phyloP scores from a whole-genome alignment of 129 eudicot species.

The Logfia minima region DNA sequence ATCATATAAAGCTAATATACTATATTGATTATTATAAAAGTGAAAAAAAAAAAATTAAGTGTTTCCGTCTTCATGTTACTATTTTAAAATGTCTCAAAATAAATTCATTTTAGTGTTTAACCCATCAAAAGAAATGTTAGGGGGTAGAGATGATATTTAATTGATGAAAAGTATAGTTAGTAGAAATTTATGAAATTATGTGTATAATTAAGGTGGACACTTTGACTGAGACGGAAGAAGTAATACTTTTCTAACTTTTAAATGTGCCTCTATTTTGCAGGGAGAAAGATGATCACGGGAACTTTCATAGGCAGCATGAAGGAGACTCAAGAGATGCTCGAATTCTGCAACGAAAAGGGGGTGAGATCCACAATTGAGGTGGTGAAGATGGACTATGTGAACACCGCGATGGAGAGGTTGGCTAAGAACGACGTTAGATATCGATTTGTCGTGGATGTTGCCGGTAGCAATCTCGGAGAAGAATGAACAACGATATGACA shows the following conservation, averaged over 20 bases:
- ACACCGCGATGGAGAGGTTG: slow-evolving; percentile 77
- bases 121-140: too few species aligned
- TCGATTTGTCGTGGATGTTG: slow-evolving; percentile 93
- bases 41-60: background rate
- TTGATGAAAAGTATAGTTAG: too few species aligned
- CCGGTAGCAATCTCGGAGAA: slow-evolving; percentile 68
- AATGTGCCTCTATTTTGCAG: slow-evolving; percentile 17
- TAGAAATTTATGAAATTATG: too few species aligned
- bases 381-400: slow-evolving; percentile 83
- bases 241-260: background rate
- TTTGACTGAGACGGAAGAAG: too few species aligned
- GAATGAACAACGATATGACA: background rate
- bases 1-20: background rate
- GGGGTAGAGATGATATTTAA: too few species aligned
- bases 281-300: slow-evolving; percentile 85
- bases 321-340: slow-evolving; percentile 84
- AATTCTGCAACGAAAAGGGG: slow-evolving; percentile 74
- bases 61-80: too few species aligned
- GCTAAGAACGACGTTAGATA: slow-evolving; percentile 91
- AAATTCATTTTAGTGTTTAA: too few species aligned
- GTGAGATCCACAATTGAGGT: slow-evolving; percentile 70
- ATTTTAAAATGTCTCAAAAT: too few species aligned
- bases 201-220: too few species aligned
- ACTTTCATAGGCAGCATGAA: slow-evolving; percentile 94
- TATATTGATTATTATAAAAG: background rate